Base-by-base conservation (phyloP, 345 rosid species). In the Rhizophora apiculata region DNA sequence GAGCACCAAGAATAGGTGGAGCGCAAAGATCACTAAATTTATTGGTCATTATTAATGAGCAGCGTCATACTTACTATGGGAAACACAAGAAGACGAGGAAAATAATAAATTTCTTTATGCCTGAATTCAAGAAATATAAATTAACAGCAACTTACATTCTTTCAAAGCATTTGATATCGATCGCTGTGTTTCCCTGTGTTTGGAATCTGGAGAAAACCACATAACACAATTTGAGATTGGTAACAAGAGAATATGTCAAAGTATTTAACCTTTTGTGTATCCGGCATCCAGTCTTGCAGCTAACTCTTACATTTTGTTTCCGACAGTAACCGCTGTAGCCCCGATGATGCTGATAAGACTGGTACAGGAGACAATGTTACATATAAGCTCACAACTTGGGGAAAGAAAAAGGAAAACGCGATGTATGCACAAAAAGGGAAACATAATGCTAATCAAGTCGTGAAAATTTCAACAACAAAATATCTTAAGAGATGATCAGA, bases 331-430 rank as follows among this genome's bases (percentile, higher is more conserved):
- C 80, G 64, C 32, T 81, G 80, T 69, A 87, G 81, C 34, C 84
- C 84, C 2, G 67, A 63, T 49, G 89, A 78, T 62, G 88, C 92
- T 58, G 92, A 81, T 62, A 85, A 71, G 53, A 85, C 92, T 87
- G 84, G 60, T 52, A 34, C 52, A 22, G 52, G 54, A n/a, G 58
- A 16, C 5, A 27, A 39, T 36, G 60, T 51, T 27, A 37, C 21
- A 22, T 5, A 20, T 30, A n/a, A 62, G 52, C 52, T 22, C 51
- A 18, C 3, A 5, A 8, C 1, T 4, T 3, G 58, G n/a, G n/a
- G 29, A 60, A 62, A 8, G 48, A 56, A 68, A 46, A 30, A 20
- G 46, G 60, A 34, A 34, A 34, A 65, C 11, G 30, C 0, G 3
- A 43, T 43, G 4, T 2, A 43, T 43, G 48, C 15, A 43, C 16